Base-by-base conservation (phyloP, 2,329 filamentous ascomycete species). In the Fusarium foetens region DNA sequence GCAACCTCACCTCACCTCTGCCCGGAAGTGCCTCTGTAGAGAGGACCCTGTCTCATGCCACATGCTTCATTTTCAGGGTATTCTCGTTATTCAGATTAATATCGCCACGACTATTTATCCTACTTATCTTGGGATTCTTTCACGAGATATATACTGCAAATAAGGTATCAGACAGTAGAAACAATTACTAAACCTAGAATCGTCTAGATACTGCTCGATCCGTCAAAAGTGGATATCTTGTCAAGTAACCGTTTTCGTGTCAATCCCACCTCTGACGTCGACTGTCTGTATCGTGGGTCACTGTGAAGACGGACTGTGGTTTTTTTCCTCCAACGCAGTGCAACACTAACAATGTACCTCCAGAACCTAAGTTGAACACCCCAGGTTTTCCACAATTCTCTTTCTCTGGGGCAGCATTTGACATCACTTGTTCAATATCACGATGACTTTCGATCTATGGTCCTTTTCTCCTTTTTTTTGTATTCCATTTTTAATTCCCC, bases 251-350 rank as follows among this genome's bases (percentile, higher is more conserved):
- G 68, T 70, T 70, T 70, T 54, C 66, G 55, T 66, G 61, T 45
- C 33, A 39, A n/a, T 51, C 17, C 35, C 66, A 49, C 58, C 61
- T 70, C 66, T 73, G 70, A 72, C 70, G 70, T 72, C 68, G 68
- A 53, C 36, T 42, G 19, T 19, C 43, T 71, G 38, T 52, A 70
- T 67, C 64, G 63, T 67, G 64, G 64, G 63, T 46, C 53, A 13
- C 29, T 10, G n/a, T 8, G 12, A 51, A 49, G 46, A 33, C 16
- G 11, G 55, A 25, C 45, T 41, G 45, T 58, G 27, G 31, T 62
- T 45, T 29, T 41, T 27, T 25, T 21, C 35, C 39, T 42, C 27
- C 29, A 53, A 59, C 63, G 53, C 49, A 66, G 35, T 71, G 39
- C 55, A 63, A 68, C 64, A 27, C 64, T 46, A 55, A 25, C 39